A percentile compares a stretch with the other conserved stretches of the same genome.
These are phyloP conservation scores for Lachnellula suecica DNA, from an alignment of 2,329 filamentous ascomycete genomes.

Conservation along the genomic window DNA sequence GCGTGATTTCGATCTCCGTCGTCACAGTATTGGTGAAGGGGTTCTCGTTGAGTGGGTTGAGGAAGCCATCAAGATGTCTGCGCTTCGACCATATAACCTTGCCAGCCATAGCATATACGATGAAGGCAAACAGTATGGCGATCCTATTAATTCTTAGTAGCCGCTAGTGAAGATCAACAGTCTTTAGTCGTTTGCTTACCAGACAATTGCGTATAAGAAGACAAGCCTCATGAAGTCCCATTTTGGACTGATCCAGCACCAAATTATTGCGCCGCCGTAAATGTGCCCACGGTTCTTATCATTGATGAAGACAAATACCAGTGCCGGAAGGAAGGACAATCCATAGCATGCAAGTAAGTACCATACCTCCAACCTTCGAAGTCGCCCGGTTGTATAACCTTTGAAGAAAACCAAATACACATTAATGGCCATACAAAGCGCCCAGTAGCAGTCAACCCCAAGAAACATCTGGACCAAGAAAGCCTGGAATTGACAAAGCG, in stretches of 20 bases:
- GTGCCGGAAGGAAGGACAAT: constrained; percentile 48
- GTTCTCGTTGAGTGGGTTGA: constrained; percentile 48
- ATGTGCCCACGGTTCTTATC: constrained; percentile 26
- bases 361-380: constrained; percentile 52
- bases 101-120: constrained; percentile 65
- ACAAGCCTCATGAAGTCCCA: constrained; percentile 73
- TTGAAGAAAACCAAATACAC: constrained; percentile 58
- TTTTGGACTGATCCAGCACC: constrained; percentile 70
- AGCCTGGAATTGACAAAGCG: constrained; percentile 65
- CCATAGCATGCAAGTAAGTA: constrained; percentile 54
- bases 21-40: constrained; percentile 33
- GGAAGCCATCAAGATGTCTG: constrained; percentile 56
- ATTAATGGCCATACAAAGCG: constrained; percentile 58
- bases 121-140: constrained; percentile 56
- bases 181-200: constrained; percentile 35
- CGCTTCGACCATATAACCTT: constrained; percentile 62
- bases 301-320: constrained; percentile 50
- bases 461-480: constrained; percentile 78
- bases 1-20: constrained; percentile 42
- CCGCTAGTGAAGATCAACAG: not conserved
- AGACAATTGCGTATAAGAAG: constrained; percentile 70
- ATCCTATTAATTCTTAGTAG: constrained; percentile 37
- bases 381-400: constrained; percentile 47
- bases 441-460: constrained; percentile 51
- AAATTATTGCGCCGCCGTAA: constrained; percentile 51